Conservation (phyloP, 805 yeast species). For the Hermanozyma aechmeae region DNA sequence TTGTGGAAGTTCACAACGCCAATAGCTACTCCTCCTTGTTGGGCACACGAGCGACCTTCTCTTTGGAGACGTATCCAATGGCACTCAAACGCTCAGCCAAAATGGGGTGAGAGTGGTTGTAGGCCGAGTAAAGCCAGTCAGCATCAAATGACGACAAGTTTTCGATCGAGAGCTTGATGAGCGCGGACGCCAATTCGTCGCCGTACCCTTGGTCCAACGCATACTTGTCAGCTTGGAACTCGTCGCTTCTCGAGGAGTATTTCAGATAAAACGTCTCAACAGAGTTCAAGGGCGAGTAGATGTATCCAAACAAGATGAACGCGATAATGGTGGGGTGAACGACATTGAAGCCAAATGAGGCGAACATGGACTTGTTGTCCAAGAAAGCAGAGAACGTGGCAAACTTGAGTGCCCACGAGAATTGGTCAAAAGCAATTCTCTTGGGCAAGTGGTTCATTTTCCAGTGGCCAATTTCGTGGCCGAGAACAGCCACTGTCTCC, state of each 20-base stretch:
- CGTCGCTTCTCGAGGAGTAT: slow-evolving; percentile 72
- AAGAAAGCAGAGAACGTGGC: slow-evolving; percentile 72
- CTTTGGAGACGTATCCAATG: slow-evolving; percentile 41
- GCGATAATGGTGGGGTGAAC: slow-evolving; percentile 75
- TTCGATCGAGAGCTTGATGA: slow-evolving; percentile 68
- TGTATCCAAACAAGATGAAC: slow-evolving; percentile 67
- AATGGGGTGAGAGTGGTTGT: slow-evolving; percentile 87
- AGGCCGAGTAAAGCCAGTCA: slow-evolving; percentile 82
- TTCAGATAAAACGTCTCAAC: slow-evolving; percentile 58
- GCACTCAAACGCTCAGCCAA: slow-evolving; percentile 82
- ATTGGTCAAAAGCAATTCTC: slow-evolving; percentile 56
- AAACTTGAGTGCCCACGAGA: slow-evolving; percentile 56
- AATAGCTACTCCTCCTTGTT: too few species aligned
- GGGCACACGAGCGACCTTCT: too few species aligned
- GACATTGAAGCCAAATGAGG: slow-evolving; percentile 62
- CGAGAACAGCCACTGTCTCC: slow-evolving; percentile 89
- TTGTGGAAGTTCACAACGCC: too few species aligned
- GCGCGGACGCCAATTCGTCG: slow-evolving; percentile 56
- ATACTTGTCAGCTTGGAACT: slow-evolving; percentile 86
- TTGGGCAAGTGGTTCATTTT: slow-evolving; percentile 78
- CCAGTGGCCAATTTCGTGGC: slow-evolving; percentile 99
- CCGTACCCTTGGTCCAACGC: slow-evolving; percentile 72
- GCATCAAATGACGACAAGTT: slow-evolving; percentile 83
- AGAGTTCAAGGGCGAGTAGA: slow-evolving; percentile 71
- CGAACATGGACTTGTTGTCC: slow-evolving; percentile 67